Conservation (phyloP, 306 rosid genomes). For the Dicorynia guianensis region DNA sequence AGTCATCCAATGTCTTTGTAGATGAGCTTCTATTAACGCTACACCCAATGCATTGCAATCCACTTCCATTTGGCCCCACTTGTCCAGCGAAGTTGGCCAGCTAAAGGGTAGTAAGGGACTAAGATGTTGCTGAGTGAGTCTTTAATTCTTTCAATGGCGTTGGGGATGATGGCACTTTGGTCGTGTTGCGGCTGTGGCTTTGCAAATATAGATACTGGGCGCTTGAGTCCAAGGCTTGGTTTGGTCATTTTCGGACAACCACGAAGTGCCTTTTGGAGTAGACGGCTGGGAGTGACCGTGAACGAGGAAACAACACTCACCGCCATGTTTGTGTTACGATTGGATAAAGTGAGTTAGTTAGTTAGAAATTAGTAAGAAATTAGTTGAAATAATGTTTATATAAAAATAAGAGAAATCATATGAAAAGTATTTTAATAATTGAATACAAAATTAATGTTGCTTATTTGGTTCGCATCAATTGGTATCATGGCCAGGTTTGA, state of each 20-base stretch:
- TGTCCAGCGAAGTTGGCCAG: constrained; percentile 15
- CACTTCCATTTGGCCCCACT: neutral
- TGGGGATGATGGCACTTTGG: no score
- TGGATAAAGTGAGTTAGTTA: no score
- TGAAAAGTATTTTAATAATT: no score
- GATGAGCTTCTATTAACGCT: constrained; percentile 7
- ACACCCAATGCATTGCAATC: constrained; percentile 22
- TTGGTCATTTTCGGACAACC: constrained; percentile 15
- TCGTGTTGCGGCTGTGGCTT: neutral
- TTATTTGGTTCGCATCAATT: no score
- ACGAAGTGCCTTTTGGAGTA: neutral
- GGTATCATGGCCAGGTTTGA: no score
- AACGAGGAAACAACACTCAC: neutral
- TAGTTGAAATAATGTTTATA: no score
- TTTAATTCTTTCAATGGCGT: neutral
- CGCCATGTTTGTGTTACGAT: no score
- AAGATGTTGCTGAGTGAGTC: constrained; percentile 3
- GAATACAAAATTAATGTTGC: no score
- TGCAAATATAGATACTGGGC: constrained; percentile 6
- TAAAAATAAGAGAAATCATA: no score
- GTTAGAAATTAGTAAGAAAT: no score
- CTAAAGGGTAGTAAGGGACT: constrained; percentile 28
- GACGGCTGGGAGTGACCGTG: neutral
- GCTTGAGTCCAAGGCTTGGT: neutral
- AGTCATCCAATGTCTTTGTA: neutral